Conservation (phyloP, 495 filamentous ascomycete genomes). For the Chlorociboria aeruginascens region DNA sequence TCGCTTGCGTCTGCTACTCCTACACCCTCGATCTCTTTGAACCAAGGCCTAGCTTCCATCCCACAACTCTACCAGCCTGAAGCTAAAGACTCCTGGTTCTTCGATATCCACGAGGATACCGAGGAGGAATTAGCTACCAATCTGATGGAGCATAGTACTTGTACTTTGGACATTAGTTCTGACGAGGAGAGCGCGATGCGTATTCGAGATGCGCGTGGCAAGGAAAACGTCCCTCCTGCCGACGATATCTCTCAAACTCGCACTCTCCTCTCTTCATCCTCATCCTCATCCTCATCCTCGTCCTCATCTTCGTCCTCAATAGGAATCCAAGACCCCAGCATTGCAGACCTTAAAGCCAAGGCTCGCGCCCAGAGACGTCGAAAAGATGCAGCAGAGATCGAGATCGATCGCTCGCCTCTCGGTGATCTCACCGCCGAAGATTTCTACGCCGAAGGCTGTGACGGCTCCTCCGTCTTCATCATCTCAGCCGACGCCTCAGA, state of each 20-base stretch:
- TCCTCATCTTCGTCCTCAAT: too few species aligned
- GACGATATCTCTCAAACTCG: constrained; percentile 42
- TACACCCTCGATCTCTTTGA: neutral
- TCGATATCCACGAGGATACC: constrained; percentile 90
- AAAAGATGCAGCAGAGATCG: constrained; percentile 22
- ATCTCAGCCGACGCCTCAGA: neutral
- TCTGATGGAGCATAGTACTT: constrained; percentile 79
- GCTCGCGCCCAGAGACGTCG: constrained; percentile 1
- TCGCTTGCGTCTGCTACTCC: too few species aligned
- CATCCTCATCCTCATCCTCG: constrained; percentile 21
- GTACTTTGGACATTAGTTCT: constrained; percentile 72
- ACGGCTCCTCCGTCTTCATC: constrained; percentile 5
- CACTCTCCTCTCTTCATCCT: constrained; percentile 10
- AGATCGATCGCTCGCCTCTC: constrained; percentile 50
- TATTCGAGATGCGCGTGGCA: constrained; percentile 50
- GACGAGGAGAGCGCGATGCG: constrained; percentile 45
- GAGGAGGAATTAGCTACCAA: constrained; percentile 81
- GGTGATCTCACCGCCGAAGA: constrained; percentile 59
- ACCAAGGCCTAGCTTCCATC: constrained; percentile 4
- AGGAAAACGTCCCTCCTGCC: constrained; percentile 85
- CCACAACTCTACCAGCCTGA: constrained; percentile 30
- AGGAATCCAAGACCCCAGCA: neutral
- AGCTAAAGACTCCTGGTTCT: constrained; percentile 64
- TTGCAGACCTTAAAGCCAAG: constrained; percentile 25
- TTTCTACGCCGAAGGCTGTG: constrained; percentile 52